Evolutionary conservation across 345 rosid species (phyloP).

Genomic region (Hypericum perforatum): DNA sequence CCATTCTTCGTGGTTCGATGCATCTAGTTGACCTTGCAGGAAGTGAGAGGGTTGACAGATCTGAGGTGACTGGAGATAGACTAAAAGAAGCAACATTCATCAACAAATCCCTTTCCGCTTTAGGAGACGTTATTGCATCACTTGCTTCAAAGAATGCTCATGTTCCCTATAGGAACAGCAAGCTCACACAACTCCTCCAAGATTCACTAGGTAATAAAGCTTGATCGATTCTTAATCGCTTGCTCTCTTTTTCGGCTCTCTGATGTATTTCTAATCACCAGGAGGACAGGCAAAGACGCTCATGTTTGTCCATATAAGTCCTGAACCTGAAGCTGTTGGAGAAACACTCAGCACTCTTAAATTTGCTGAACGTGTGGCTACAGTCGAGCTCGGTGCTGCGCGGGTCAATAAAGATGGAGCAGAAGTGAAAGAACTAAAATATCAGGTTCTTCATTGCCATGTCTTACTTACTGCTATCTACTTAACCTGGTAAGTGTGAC

Average conservation of each 20-base stretch:
- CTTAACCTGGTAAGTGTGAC: neutral
- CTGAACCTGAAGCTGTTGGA: slow-evolving; percentile 25
- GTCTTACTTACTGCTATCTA: neutral
- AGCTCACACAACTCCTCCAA: slow-evolving; percentile 29
- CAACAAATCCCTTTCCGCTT: slow-evolving; percentile 27
- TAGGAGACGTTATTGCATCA: slow-evolving; percentile 27
- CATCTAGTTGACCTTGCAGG: slow-evolving; percentile 29
- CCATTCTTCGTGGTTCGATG: slow-evolving; percentile 21
- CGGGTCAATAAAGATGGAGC: slow-evolving; percentile 20
- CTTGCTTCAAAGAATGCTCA: slow-evolving; percentile 20
- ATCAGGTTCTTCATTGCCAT: slow-evolving; percentile 18
- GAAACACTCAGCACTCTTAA: slow-evolving; percentile 26
- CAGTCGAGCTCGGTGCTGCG: slow-evolving; percentile 32
- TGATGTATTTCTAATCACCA: slow-evolving; percentile 5
- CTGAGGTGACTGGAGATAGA: slow-evolving; percentile 27
- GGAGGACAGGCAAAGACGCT: slow-evolving; percentile 31
- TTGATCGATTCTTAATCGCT: neutral
- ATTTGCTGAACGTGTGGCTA: slow-evolving; percentile 29
- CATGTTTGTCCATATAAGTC: slow-evolving; percentile 30
- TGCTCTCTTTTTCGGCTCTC: neutral
- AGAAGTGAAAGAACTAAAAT: slow-evolving; percentile 27
- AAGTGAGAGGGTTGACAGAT: slow-evolving; percentile 26
- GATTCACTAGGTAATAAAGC: slow-evolving; percentile 27
- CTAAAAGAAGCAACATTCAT: slow-evolving; percentile 28
- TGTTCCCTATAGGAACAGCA: slow-evolving; percentile 30